Evolutionary conservation across 2,329 filamentous ascomycete species (phyloP), one percentile per base, ranked within the genome.

Genomic region (Didymella keratinophila): DNA sequence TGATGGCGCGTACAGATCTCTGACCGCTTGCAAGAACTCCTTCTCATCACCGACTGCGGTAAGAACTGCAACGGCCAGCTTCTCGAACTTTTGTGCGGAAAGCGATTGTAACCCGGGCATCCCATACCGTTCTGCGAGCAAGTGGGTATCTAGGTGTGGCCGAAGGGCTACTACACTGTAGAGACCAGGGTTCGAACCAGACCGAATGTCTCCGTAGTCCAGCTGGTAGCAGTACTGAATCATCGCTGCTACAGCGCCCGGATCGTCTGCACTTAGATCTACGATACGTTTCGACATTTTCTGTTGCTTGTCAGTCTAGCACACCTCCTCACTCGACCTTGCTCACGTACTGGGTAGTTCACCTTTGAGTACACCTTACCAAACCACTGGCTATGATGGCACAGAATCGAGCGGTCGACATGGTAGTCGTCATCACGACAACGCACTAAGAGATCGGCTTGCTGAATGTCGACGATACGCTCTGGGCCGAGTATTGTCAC

Each of bases 221-320:
- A 73, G 57, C 23, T 71, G 68, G 39, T 74, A 75, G 49, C 66
- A 71, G 46, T 72, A 74, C 44, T 73, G 70, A 52, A 75, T 68
- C 72, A 75, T 73, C 6, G 71, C 71, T 9, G 72, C 66, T 11
- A 75, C 70, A 36, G 71, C 69, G 34, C 63, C 64, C 10, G 72
- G 66, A 30, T 75, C 67, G 42, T 74, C 71, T 23, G 68, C 66
- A 21, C 71, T 71, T 18, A 74, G 60, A 49, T 74, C 71, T 20
- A 74, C 68, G n/a, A 65, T 61, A 16, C 65, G 65, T 41, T 66
- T 67, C 20, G 64, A 56, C 51, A 64, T 63, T 55, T 67, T 69
- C 69, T 72, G 34, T 3, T 28, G 5, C 2, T 28, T 43, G 44
- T 71, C 20, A 70, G 62, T n/a, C 5, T 21, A 18, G 14, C 9